Evolutionary conservation across 805 yeast species (phyloP), one percentile per base, ranked within the genome.

Genomic region (Hanseniaspora clermontiae): DNA sequence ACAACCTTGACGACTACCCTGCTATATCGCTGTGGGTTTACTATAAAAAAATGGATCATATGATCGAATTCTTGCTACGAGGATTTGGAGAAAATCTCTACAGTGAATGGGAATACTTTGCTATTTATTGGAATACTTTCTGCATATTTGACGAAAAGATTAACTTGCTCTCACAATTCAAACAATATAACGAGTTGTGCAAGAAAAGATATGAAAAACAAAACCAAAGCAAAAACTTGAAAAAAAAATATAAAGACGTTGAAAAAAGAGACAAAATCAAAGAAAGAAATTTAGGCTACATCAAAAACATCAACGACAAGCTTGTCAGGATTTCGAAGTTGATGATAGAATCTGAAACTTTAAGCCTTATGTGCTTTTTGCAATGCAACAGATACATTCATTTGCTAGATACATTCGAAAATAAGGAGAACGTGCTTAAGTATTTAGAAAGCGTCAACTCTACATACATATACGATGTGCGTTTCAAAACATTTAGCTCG

Each of bases 61-160:
- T 91, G 95, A 62, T 79, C 15, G 84, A 85, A 64, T 79, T 82
- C n/a, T 77, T 80, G 0, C 67, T 87, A 34, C 77, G 80, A 58
- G 93, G 95, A 1, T 79, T 88, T 61, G 91, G 85, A 61, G 73
- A 86, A 42, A 86, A 86, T 27, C 67, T 88, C 14, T 87, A 84
- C 66, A 80, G 80, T 61, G 75, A 77, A 12, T 83, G 84, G 74
- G 97, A 91, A 66, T 71, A 75, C 55, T 75, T 76, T 55, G 68
- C 78, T 31, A 79, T 84, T 69, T 83, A 79, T 65, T 87, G 91
- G 88, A 82, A 81, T 64, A 73, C 76, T 0, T 73, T 77, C 39
- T 77, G 77, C 62, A 67, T 87, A 43, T 62, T 75, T 6, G 73
- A 72, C 42, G 84, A 82, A 60, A 60, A 80, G 11, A 63, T 68